Base-by-base conservation (phyloP, 768 basidiomycete species). In the Termitomyces sp. region DNA sequence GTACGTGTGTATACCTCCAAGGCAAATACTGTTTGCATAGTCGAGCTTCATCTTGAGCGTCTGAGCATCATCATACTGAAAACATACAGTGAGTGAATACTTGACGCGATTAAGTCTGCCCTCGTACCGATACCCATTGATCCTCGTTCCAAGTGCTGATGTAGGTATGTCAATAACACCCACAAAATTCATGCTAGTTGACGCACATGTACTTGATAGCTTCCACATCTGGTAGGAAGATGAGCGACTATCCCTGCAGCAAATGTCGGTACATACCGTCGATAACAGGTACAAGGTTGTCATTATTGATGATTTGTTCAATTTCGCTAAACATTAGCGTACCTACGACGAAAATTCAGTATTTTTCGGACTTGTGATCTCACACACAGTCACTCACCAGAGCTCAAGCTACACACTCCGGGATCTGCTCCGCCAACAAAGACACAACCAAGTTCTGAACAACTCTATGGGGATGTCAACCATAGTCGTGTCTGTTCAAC, bases 271-370 rank as follows among this genome's bases (percentile, higher is more conserved):
- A 50, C 49, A 20, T 33, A 50, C 49, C 49, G 12, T 50, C 49
- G 11, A 50, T n/a, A 22, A 50, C 31, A n/a, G 51, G 51, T n/a
- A 34, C 36, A 53, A 39, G 51, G 8, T 34, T 16, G 22, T 53
- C 6, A 13, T 39, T 39, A 7, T 39, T 39, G 36, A 53, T 53
- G 22, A 53, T 54, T 20, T 42, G 30, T 52, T 67, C 44, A 57
- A 67, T 66, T 58, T 67, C 66, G 7, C 65, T 45, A 20, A 58
- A 67, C 27, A 58, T 58, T 2, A 66, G 58, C 4, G 65, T 66
- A 8, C 65, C 65, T 50, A 50, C 20, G 33, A 6, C 15, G 22
- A 27, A 46, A 24, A 6, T 46, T 50, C 9, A 50, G 49, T 50
- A 31, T 11, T 50, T 50, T 11, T 47, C 13, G 27, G 46, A 30